These are phyloP conservation scores for Saccharomyces hybrid DNA, from an alignment of 1,139 yeast species.

Conservation along the genomic window DNA sequence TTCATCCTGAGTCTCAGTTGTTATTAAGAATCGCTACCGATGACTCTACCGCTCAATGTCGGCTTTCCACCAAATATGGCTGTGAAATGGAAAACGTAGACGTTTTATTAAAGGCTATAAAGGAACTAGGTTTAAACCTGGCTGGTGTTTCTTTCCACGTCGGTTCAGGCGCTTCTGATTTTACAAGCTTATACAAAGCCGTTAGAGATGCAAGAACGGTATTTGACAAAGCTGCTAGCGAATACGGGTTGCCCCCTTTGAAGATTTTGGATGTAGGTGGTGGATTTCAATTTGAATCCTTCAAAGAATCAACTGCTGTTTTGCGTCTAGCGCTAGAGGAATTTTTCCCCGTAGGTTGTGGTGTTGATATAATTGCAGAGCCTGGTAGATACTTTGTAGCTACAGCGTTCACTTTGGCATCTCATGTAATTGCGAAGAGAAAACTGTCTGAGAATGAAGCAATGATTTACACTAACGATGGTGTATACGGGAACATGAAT, in stretches of 20 bases:
- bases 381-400: conserved; percentile 92
- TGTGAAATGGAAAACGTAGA: conserved; percentile 54
- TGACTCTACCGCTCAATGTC: conserved; percentile 81
- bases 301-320: conserved; percentile 52
- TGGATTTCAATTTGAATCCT: conserved; percentile 70
- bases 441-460: conserved; percentile 26
- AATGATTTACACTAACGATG: conserved; percentile 82
- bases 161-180: conserved; percentile 87
- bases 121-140: conserved; percentile 51
- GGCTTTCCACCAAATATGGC: conserved; percentile 84
- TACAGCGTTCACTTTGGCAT: conserved; percentile 75
- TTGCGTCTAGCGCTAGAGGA: conserved; percentile 49
- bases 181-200: conserved; percentile 60
- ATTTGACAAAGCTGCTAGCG: conserved; percentile 50
- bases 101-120: conserved; percentile 53
- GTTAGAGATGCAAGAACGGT: conserved; percentile 61
- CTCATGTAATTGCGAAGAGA: conserved; percentile 80
- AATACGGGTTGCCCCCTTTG: conserved; percentile 19
- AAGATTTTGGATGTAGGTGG: conserved; percentile 82
- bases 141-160: conserved; percentile 92
- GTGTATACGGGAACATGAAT: conserved; percentile 91
- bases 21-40: conserved; percentile 82
- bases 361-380: conserved; percentile 70
- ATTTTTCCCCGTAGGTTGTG: conserved; percentile 44
- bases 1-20: conserved; percentile 62